These are phyloP conservation scores for Claviceps fusiformis DNA, from an alignment of 2,329 filamentous ascomycete genomes.

Conservation along the genomic window DNA sequence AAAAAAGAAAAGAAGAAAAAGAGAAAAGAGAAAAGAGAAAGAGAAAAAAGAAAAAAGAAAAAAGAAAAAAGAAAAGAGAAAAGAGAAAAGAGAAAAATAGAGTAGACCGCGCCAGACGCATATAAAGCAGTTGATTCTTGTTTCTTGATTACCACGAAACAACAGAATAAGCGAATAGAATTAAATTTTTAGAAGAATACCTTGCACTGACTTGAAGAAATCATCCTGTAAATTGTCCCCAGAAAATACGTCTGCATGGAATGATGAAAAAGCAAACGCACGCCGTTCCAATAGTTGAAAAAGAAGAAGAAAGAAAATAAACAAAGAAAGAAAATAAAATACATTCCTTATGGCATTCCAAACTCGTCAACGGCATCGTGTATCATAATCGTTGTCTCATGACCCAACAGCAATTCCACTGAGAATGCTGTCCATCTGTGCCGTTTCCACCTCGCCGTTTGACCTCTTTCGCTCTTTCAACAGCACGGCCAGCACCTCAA, in stretches of 20 bases:
- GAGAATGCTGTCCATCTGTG: slow-evolving; percentile 60
- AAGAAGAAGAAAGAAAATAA: background rate
- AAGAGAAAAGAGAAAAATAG: background rate
- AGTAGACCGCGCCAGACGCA: background rate
- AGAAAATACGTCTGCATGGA: background rate
- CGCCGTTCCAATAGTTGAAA: slow-evolving; percentile 6
- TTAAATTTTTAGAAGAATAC: background rate
- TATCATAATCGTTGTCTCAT: slow-evolving; percentile 7
- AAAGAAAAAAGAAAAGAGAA: too few relatives aligned
- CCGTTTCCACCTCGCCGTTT: slow-evolving; percentile 43
- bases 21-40: too few relatives aligned
- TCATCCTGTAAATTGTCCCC: background rate
- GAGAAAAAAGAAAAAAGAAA: too few relatives aligned
- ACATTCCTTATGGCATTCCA: slow-evolving; percentile 1
- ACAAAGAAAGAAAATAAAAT: too few relatives aligned
- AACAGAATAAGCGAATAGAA: background rate
- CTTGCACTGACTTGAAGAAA: background rate
- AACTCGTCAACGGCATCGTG: slow-evolving; percentile 1
- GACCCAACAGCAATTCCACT: slow-evolving; percentile 32
- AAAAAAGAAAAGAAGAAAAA: too few relatives aligned
- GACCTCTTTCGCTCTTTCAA: slow-evolving; percentile 53
- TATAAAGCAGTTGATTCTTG: background rate
- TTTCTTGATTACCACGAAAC: background rate
- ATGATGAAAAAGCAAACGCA: background rate
- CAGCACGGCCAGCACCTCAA: slow-evolving; percentile 80